These are phyloP conservation scores for Exidia glandulosa DNA, from an alignment of 768 basidiomycete genomes.

Conservation along the genomic window DNA sequence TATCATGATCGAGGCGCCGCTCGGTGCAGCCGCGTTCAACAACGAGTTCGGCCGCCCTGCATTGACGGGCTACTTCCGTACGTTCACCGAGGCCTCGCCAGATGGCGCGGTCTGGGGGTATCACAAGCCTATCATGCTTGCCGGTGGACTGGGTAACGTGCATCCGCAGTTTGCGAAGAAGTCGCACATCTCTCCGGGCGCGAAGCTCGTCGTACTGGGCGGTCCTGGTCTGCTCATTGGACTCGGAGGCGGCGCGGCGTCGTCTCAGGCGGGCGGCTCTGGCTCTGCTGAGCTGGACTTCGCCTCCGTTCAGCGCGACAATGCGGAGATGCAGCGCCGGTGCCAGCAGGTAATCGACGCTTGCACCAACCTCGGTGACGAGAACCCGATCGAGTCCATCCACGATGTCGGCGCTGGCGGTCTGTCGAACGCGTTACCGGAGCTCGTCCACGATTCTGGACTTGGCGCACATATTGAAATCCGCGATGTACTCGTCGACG, in stretches of 20 bases:
- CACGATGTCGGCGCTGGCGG: slow-evolving; percentile 99
- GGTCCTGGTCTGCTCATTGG: slow-evolving; percentile 96
- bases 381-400: slow-evolving; percentile 85
- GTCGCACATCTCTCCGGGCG: slow-evolving; percentile 60
- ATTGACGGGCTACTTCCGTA: slow-evolving; percentile 88
- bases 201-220: slow-evolving; percentile 85
- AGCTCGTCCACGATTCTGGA: slow-evolving; percentile 92
- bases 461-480: slow-evolving; percentile 91
- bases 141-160: slow-evolving; percentile 93
- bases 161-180: slow-evolving; percentile 76
- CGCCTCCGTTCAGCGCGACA: slow-evolving; percentile 94
- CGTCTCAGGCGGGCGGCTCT: slow-evolving; percentile 83
- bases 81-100: slow-evolving; percentile 73
- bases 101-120: slow-evolving; percentile 77
- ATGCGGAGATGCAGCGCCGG: slow-evolving; percentile 95
- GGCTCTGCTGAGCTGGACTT: slow-evolving; percentile 92
- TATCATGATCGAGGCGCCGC: slow-evolving; percentile 94
- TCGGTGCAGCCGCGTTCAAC: slow-evolving; percentile 94
- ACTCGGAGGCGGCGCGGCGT: slow-evolving; percentile 92
- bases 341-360: slow-evolving; percentile 97
- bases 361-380: slow-evolving; percentile 49
- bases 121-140: slow-evolving; percentile 99
- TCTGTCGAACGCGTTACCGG: slow-evolving; percentile 90
- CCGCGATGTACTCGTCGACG: slow-evolving; percentile 83
- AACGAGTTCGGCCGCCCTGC: slow-evolving; percentile 97